Evolutionary conservation across 768 basidiomycete genomes (phyloP), one percentile per base, ranked within the genome.

Genomic region (Termitomyces sp.): DNA sequence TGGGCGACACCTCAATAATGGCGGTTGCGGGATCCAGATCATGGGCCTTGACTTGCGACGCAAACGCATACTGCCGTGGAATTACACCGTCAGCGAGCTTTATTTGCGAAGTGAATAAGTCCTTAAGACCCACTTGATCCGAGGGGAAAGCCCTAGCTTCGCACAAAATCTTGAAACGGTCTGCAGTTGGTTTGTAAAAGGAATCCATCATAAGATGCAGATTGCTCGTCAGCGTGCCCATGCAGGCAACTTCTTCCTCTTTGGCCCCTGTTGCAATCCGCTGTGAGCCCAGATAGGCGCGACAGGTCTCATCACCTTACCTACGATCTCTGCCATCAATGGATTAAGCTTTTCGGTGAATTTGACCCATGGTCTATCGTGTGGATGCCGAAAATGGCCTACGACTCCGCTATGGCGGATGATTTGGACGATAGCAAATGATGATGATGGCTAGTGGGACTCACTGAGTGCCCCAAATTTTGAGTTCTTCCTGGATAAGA

Each of bases 131-230:
- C 56, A 91, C 96, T 79, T 93, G 91, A 81, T 99, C 97, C 71
- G 93, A 95, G 66, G 97, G 95, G 73, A 99, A 99, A 2, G 95
- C 95, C 58, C 83, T 88, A 42, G 86, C 85, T 77, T 99, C 97
- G 75, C 93, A 96, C 57, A 99, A 77, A 70, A 99, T 94, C 81
- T 95, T 98, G 79, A 83, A 94, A 53, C 95, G 86, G 62, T 80
- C 79, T 54, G 82, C 67, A 27, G 91, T 93, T 20, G 97, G 97
- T 58, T 89, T 87, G 75, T 98, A 98, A 75, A 99, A 98, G 26
- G 87, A 86, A 68, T 86, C 82, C 86, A 98, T 91, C 85, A 97
- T 87, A 60, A 95, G 85, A 77, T 99, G 95, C 57, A 99, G 81
- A 78, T 99, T 99, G 65, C 87, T 86, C 46, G 97, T 99, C 71